A percentile compares a stretch with the other conserved stretches of the same genome.
These are phyloP conservation scores for Vigna trinervia DNA, from an alignment of 306 rosid species.

Conservation along the genomic window DNA sequence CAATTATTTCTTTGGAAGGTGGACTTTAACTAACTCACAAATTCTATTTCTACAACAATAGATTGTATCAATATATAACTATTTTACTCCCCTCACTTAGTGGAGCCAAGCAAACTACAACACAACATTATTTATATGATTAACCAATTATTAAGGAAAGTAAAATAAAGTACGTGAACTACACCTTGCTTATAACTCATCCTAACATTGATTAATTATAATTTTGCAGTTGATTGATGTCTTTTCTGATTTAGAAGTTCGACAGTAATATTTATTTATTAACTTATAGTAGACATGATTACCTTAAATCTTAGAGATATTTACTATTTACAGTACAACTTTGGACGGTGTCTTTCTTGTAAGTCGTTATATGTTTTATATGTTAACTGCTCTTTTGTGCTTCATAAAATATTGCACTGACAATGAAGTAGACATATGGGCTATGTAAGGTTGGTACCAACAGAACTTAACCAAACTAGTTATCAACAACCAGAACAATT, in stretches of 20 bases:
- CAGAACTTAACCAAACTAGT: conserved; percentile 23
- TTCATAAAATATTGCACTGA: conserved; percentile 22
- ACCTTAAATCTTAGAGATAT: background rate
- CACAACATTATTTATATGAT: conserved; percentile 26
- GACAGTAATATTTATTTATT: conserved; percentile 34
- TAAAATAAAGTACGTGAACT: conserved; percentile 21
- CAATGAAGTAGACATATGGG: conserved; percentile 37
- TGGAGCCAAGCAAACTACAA: conserved; percentile 33
- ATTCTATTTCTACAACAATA: background rate
- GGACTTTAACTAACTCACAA: conserved; percentile 17
- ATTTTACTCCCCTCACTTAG: conserved; percentile 30
- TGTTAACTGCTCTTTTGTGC: background rate
- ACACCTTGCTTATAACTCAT: conserved; percentile 65
- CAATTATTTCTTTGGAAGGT: conserved; percentile 41
- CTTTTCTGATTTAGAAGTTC: conserved; percentile 17
- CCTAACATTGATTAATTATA: conserved; percentile 38
- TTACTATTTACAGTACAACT: conserved; percentile 26
- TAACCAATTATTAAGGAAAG: conserved; percentile 44
- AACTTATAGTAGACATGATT: conserved; percentile 37
- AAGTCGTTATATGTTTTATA: conserved; percentile 36
- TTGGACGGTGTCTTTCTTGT: conserved; percentile 4
- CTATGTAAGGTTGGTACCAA: conserved; percentile 40
- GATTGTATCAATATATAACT: background rate
- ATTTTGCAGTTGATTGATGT: conserved; percentile 11
- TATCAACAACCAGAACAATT: conserved; percentile 21